phyloP scores from a whole-genome alignment of 2,329 filamentous ascomycete genomes.

The Clarireedia hainanense region DNA sequence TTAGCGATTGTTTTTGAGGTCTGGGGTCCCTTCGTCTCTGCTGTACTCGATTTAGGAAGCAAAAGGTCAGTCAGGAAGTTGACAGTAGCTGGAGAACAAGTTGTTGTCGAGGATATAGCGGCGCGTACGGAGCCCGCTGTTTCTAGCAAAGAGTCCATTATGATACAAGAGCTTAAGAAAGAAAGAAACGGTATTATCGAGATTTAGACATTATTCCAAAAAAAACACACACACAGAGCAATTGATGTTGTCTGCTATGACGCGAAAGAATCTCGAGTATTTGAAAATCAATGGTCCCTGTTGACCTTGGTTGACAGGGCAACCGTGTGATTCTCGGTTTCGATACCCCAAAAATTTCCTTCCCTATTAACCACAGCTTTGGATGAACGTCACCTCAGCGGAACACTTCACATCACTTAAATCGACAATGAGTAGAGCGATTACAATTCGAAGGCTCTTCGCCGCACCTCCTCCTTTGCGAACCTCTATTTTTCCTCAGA shows the following conservation, averaged over 20 bases:
- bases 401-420: neutral
- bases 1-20: constrained; percentile 7
- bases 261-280: constrained; percentile 3
- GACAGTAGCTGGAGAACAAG: constrained; percentile 40
- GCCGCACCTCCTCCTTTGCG: constrained; percentile 21
- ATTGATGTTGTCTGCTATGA: constrained; percentile 7
- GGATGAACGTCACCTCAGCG: neutral
- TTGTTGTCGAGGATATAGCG: constrained; percentile 38
- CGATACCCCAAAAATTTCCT: neutral
- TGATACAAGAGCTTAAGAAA: constrained; percentile 14
- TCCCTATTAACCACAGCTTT: too few relatives aligned
- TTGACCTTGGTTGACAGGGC: constrained; percentile 8
- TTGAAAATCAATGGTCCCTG: constrained; percentile 6
- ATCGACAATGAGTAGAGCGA: constrained; percentile 19
- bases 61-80: constrained; percentile 40
- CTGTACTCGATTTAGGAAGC: constrained; percentile 29
- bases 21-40: constrained; percentile 4
- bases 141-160: constrained; percentile 34
- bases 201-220: constrained; percentile 28
- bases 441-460: constrained; percentile 17
- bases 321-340: constrained; percentile 1
- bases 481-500: constrained; percentile 13
- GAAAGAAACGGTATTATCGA: constrained; percentile 19
- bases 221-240: constrained; percentile 1
- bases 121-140: constrained; percentile 40